These are phyloP conservation scores for Fusarium abutilonis DNA, from an alignment of 2,329 filamentous ascomycete species.

Conservation along the genomic window DNA sequence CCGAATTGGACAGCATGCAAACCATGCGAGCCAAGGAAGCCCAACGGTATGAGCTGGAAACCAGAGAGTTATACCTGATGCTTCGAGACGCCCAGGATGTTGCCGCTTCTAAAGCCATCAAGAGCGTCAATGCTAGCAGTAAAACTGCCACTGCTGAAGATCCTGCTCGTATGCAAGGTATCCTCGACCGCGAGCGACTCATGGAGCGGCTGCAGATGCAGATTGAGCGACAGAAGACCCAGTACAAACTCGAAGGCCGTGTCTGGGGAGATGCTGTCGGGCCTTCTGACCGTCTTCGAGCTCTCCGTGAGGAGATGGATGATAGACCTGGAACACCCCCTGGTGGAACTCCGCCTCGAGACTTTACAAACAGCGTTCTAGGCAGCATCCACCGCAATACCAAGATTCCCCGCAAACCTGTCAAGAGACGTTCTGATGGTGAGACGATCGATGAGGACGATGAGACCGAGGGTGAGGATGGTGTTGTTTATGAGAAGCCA, in stretches of 20 bases:
- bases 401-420: constrained; percentile 64
- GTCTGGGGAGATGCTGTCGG: constrained; percentile 84
- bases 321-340: constrained; percentile 61
- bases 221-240: constrained; percentile 95
- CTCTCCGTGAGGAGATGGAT: constrained; percentile 95
- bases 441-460: constrained; percentile 62
- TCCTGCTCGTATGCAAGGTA: constrained; percentile 84
- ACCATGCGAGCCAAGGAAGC: constrained; percentile 87
- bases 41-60: constrained; percentile 95
- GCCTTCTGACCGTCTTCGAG: constrained; percentile 90
- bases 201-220: constrained; percentile 96
- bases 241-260: constrained; percentile 95
- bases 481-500: constrained; percentile 76
- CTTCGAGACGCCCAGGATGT: constrained; percentile 96
- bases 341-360: constrained; percentile 64
- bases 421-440: constrained; percentile 54
- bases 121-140: constrained; percentile 59
- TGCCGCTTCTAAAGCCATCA: constrained; percentile 82
- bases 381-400: constrained; percentile 74
- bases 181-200: constrained; percentile 88
- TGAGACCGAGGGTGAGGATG: constrained; percentile 59
- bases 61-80: constrained; percentile 97
- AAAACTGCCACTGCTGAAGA: constrained; percentile 68
- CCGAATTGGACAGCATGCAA: constrained; percentile 87
- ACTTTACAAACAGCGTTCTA: constrained; percentile 78